These are phyloP conservation scores for Schizopora paradoxa DNA, from an alignment of 1,284 basidiomycete species.

Conservation along the genomic window DNA sequence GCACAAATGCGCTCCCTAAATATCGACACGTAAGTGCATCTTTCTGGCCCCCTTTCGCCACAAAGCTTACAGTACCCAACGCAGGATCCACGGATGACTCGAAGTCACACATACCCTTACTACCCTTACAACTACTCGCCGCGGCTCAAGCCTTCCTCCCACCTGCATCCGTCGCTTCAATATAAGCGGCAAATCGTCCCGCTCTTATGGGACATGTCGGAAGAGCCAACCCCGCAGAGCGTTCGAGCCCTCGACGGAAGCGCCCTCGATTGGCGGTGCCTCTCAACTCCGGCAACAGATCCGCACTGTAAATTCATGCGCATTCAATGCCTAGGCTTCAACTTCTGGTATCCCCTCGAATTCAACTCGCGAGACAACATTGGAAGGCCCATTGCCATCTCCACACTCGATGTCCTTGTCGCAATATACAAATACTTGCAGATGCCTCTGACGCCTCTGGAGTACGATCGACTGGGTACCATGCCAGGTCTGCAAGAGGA, in stretches of 20 bases:
- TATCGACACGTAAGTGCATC: not conserved
- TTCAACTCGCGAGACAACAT: not conserved
- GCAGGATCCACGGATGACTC: not conserved
- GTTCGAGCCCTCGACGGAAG: slow-evolving; percentile 2
- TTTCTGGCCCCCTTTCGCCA: not conserved
- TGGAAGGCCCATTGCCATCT: not conserved
- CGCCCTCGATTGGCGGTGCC: not conserved
- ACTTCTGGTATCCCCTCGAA: slow-evolving; percentile 8
- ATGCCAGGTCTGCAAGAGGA: slow-evolving; percentile 9
- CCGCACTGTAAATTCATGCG: slow-evolving; percentile 11
- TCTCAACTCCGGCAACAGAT: slow-evolving; percentile 10
- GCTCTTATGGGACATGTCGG: slow-evolving; percentile 10
- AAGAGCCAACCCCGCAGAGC: slow-evolving; percentile 7
- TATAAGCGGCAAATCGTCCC: not conserved
- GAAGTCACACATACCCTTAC: not conserved
- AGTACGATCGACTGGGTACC: slow-evolving; percentile 6
- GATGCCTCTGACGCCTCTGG: not conserved
- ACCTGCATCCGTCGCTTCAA: slow-evolving; percentile 3
- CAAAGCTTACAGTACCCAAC: not conserved
- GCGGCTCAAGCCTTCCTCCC: not conserved
- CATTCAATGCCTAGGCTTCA: slow-evolving; percentile 13
- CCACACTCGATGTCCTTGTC: slow-evolving; percentile 6
- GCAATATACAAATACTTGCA: slow-evolving; percentile 12
- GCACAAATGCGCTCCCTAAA: not conserved
- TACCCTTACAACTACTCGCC: not conserved